Evolutionary conservation across 2,329 filamentous ascomycete species (phyloP), one percentile per base, ranked within the genome.

Genomic region (Talaromyces sp.): DNA sequence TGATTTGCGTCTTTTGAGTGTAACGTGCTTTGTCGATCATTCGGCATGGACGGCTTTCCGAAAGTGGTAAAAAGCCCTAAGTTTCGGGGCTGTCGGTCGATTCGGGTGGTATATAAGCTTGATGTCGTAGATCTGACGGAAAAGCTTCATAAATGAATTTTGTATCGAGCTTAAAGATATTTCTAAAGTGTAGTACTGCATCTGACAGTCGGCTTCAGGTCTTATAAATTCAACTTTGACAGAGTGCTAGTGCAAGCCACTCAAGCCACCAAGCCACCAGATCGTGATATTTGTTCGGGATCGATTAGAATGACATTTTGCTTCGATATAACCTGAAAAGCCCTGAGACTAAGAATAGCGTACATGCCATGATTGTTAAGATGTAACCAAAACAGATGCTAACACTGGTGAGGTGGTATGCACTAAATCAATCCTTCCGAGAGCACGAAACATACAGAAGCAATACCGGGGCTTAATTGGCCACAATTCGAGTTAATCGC

Each of bases 221-320:
- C 31, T 56, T 6, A 19, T 13, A 9, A 4, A 22, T 13, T 10
- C 11, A 13, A 35, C n/a, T 37, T 19, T 56, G 50, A 19, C 31
- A 56, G 31, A 13, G 7, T 56, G 50, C 31, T 56, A 56, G 37
- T 35, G 50, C 50, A 56, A 56, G 50, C 50, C 50, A 56, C 50
- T 11, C 31, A 35, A 54, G 50, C 50, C 49, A 33, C 49, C 49
- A 52, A 52, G 49, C 49, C 50, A 56, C 50, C 50, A 56, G 31
- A 56, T 37, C 50, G 17, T 10, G 50, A 10, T 6, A 33, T 52
- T 33, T 3, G 11, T 52, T 52, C 15, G 27, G 5, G 3, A 52
- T 11, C 3, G 15, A 33, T 52, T n/a, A 11, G 27, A 52, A 33
- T 50, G 25, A 52, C 17, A 3, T 52, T 52, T 17, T 10, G 31